phyloP scores from a whole-genome alignment of 1,284 basidiomycete genomes.

The Tilletia setariae region DNA sequence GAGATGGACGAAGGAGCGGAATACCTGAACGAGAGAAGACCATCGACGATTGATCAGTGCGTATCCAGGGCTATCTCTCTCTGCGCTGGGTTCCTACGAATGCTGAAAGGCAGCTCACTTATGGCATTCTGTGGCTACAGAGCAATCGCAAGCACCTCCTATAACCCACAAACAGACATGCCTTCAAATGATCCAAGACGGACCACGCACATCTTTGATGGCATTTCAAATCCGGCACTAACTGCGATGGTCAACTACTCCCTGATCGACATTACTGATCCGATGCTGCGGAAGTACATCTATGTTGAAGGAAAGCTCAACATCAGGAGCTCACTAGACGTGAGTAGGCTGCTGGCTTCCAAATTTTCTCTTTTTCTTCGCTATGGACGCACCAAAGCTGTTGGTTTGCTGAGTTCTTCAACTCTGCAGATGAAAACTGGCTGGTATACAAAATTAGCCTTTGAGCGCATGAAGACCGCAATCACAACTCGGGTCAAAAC shows the following conservation, averaged over 20 bases:
- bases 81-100: too few relatives aligned
- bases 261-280: constrained; percentile 82
- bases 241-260: constrained; percentile 66
- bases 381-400: constrained; percentile 9
- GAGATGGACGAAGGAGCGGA: neutral
- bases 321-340: constrained; percentile 20
- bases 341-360: constrained; percentile 18
- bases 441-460: constrained; percentile 36
- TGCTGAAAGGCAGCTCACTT: neutral
- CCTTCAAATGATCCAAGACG: too few relatives aligned
- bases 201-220: constrained; percentile 81
- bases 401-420: neutral
- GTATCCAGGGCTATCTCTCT: too few relatives aligned
- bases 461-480: constrained; percentile 34
- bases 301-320: constrained; percentile 18
- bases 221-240: constrained; percentile 54
- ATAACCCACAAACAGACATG: too few relatives aligned
- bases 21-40: constrained; percentile 12
- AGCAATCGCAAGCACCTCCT: too few relatives aligned
- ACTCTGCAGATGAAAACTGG: constrained; percentile 27
- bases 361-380: neutral
- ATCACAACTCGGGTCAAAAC: constrained; percentile 14
- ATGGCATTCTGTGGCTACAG: neutral
- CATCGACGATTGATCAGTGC: too few relatives aligned
- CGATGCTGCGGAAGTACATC: constrained; percentile 57